Conservation (phyloP, 2,329 filamentous ascomycete genomes). For the Colletotrichum abscissum region DNA sequence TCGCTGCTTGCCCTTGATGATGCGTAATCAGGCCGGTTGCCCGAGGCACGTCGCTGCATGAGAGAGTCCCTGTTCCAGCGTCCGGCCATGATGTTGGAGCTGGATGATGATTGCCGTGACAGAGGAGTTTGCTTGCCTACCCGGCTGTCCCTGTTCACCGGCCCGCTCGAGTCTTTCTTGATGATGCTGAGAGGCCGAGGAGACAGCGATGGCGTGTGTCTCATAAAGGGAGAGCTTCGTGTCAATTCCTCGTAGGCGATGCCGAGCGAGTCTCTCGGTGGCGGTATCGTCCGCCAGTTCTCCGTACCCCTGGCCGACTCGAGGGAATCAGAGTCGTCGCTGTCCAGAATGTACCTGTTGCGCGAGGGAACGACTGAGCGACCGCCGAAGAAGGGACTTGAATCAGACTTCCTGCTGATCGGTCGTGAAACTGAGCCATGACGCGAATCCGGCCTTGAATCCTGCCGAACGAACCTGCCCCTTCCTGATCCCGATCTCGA, state of each 20-base stretch:
- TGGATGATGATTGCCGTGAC: constrained; percentile 28
- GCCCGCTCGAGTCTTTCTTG: constrained; percentile 30
- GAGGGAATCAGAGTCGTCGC: constrained; percentile 26
- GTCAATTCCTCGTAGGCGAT: constrained; percentile 33
- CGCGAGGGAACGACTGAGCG: constrained; percentile 34
- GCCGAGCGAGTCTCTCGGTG: constrained; percentile 28
- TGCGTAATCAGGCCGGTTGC: constrained; percentile 12
- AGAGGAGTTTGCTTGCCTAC: constrained; percentile 25
- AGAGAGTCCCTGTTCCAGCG: constrained; percentile 30
- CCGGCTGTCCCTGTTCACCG: constrained; percentile 21
- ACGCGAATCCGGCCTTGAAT: constrained; percentile 24
- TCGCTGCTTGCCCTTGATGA: constrained; percentile 31
- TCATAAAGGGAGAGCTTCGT: constrained; percentile 28
- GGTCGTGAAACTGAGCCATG: constrained; percentile 30
- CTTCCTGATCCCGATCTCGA: constrained; percentile 22
- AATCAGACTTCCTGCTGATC: constrained; percentile 35
- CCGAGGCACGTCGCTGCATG: constrained; percentile 13
- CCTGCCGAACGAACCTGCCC: constrained; percentile 25
- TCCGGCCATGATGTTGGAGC: constrained; percentile 23
- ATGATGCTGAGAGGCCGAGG: constrained; percentile 34
- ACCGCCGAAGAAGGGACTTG: constrained; percentile 36
- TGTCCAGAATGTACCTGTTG: constrained; percentile 28
- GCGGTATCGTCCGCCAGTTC: constrained; percentile 32
- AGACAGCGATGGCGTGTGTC: constrained; percentile 18
- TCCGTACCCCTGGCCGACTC: constrained; percentile 18